Evolutionary conservation across 176 grass and related monocot species (phyloP), one percentile per base, ranked within the genome.

Genomic region (Calamus simplicifolius): DNA sequence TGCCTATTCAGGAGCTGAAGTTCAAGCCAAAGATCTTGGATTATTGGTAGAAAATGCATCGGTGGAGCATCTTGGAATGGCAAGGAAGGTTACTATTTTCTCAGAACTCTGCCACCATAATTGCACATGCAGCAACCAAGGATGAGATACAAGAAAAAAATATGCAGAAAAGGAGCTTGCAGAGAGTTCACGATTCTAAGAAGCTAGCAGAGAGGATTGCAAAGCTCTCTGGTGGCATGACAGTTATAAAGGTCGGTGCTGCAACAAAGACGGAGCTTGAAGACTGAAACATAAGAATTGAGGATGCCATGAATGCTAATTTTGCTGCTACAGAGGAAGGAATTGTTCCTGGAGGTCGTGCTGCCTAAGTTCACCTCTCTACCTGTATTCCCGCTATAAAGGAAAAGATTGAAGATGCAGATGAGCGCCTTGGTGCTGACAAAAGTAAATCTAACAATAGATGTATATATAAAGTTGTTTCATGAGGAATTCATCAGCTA

Each of bases 291-390:
- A 76, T 95, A 52, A 79, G 86, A 12, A 79, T 95, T 25, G 90
- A 95, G 80, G 90, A 95, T 35, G 90, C 86, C 4, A 95, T 89
- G 64, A 95, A 95, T 56, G 90, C 90, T 14, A 95, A 85, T 21
- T 95, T 95, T 54, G 90, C 90, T 4, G 90, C 85, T 29, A 95
- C 89, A 52, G 86, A 95, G 73, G 90, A 95, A 80, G 90, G 90
- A 17, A 95, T 87, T 56, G 90, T 89, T n/a, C 90, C 90, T 29
- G 90, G 90, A 55, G 90, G 90, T 31, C 86, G 85, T 55, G 79
- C 90, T 0, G 90, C 90, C 3, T 85, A 78, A 72, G 82, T 95
- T 48, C 90, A 95, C 50, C 90, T 95, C 3, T 95, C 90, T 4
- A 89, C 70, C 18, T 73, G 61, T 18, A 76, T 95, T 61, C 77